These are phyloP conservation scores for Conoideocrella luteorostrata DNA, from an alignment of 2,329 filamentous ascomycete genomes.

Conservation along the genomic window DNA sequence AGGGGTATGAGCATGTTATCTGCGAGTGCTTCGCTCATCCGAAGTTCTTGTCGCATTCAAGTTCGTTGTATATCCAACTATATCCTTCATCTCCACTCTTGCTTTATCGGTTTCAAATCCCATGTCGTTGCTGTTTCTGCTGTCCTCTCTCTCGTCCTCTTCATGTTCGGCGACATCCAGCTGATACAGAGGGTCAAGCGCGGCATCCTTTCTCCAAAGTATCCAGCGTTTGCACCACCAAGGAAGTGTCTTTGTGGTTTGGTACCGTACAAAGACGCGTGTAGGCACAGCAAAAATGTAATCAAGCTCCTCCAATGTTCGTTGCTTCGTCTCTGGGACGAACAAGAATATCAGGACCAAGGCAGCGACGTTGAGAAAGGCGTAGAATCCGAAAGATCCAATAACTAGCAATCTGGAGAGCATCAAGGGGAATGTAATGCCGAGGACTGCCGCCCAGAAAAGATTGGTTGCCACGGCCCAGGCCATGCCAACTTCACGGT, in stretches of 20 bases:
- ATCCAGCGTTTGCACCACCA: conserved; percentile 56
- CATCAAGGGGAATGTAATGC: conserved; percentile 58
- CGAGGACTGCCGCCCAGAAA: conserved; percentile 52
- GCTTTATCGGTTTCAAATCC: conserved; percentile 32
- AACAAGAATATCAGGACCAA: conserved; percentile 50
- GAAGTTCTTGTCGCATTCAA: conserved; percentile 5
- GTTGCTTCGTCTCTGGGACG: conserved; percentile 54
- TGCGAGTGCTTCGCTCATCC: not conserved
- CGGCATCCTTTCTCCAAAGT: conserved; percentile 38
- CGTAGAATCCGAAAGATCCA: conserved; percentile 49
- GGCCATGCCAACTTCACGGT: conserved; percentile 66
- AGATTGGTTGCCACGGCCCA: conserved; percentile 62
- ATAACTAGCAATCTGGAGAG: conserved; percentile 36
- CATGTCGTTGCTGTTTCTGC: conserved; percentile 22
- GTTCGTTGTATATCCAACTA: conserved; percentile 22
- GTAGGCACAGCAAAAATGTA: conserved; percentile 56
- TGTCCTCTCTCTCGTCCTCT: conserved; percentile 16
- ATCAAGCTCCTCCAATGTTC: conserved; percentile 50
- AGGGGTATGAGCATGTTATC: conserved; percentile 3
- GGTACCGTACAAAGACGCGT: conserved; percentile 49
- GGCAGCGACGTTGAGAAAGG: conserved; percentile 48
- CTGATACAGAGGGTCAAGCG: conserved; percentile 36
- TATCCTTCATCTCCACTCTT: conserved; percentile 32
- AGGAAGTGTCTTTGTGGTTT: conserved; percentile 48
- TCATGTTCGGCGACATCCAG: conserved; percentile 30